Base-by-base conservation (phyloP, 352 stramenopile species). In the Pythium sukuiense region DNA sequence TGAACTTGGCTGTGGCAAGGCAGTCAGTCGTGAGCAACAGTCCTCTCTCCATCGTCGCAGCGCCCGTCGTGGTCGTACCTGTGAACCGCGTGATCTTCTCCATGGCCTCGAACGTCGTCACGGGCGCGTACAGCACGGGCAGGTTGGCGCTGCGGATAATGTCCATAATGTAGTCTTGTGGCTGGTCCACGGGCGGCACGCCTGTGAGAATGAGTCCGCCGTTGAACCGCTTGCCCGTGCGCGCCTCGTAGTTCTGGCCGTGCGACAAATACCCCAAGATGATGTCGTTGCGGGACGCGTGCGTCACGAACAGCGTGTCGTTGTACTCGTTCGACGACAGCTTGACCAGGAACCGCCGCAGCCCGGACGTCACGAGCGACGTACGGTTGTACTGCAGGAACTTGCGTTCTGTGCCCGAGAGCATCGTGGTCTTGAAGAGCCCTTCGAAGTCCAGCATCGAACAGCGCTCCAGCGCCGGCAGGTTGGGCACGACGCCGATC, bases 361-460 rank as follows among this genome's bases (percentile, higher is more conserved):
- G 73, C 0, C 88, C 90, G 18, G 90, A 93, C 9, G 90, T 96
- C 54, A 97, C 88, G 46, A 97, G 79, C 50, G 82, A 88, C 37
- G 82, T 90, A 48, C 76, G 76, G 20, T 79, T 81, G 59, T 89
- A 96, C 57, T 95, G 81, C 65, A 91, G 77, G 60, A 94, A 95
- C 32, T 85, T 83, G 13, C 80, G 73, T 18, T 75, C 71, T 1
- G 61, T 53, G 5, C 74, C 77, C 27, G 76, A 85, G 8, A 95
- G 70, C 71, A 95, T 76, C 48, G 59, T 64, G 11, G 85, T 93
- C 20, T 76, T 69, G 71, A 97, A 97, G 7, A 97, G 75, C 9
- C 78, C 74, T 77, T 97, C 90, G 65, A 96, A 96, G 77, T 97
- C 90, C 20, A 93, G 69, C 83, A 97, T 96, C 59, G 84, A 93